Evolutionary conservation across 2,329 filamentous ascomycete species (phyloP).

Genomic region (Colletotrichum sp.): DNA sequence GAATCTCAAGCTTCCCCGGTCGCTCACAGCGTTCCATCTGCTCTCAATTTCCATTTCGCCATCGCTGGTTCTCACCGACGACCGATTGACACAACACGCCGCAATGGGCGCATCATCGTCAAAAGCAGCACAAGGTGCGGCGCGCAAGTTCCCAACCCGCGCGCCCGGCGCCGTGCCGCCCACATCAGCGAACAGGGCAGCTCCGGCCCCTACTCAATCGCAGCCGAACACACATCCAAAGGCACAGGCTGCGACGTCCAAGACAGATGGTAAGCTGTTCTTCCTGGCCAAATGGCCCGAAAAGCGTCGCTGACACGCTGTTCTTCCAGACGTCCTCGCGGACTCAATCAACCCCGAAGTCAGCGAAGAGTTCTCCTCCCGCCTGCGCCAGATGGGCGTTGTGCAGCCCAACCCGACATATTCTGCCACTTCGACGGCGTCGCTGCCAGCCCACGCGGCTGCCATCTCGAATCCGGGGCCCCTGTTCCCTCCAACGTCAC

Average conservation of each 20-base stretch:
- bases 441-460: slow-evolving; percentile 6
- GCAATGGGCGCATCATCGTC: slow-evolving; percentile 53
- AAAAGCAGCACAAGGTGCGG: slow-evolving; percentile 44
- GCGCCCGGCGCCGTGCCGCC: slow-evolving; percentile 29
- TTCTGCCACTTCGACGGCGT: slow-evolving; percentile 55
- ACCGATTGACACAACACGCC: neutral
- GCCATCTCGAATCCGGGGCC: slow-evolving; percentile 24
- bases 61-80: neutral
- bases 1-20: neutral
- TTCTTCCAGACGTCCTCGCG: slow-evolving; percentile 39
- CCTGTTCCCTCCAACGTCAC: slow-evolving; percentile 32
- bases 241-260: slow-evolving; percentile 26
- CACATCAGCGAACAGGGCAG: slow-evolving; percentile 9
- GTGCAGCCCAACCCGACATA: slow-evolving; percentile 59
- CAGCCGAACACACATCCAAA: neutral
- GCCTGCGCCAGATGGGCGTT: slow-evolving; percentile 60
- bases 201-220: slow-evolving; percentile 19
- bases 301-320: neutral
- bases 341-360: slow-evolving; percentile 47
- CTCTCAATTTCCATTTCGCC: neutral
- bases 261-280: slow-evolving; percentile 35
- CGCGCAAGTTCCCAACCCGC: slow-evolving; percentile 51
- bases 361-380: slow-evolving; percentile 52
- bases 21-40: neutral
- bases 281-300: slow-evolving; percentile 1